phyloP scores from a whole-genome alignment of 768 basidiomycete genomes.

The Leucocoprinus leucothites region DNA sequence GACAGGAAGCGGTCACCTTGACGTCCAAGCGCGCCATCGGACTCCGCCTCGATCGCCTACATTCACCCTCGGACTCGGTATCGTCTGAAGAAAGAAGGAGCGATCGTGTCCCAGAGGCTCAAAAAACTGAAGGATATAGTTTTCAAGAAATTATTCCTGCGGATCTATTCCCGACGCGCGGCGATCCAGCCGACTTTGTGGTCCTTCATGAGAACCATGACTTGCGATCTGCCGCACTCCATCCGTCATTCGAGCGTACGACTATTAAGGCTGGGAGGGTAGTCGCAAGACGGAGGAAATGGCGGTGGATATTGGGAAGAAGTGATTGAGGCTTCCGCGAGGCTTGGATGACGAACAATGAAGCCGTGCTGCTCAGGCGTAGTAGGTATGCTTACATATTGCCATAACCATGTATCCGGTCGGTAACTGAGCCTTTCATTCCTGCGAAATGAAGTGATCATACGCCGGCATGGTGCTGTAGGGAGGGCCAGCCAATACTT shows the following conservation, averaged over 20 bases:
- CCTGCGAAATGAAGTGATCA: neutral
- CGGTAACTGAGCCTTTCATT: neutral
- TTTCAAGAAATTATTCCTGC: conserved; percentile 12
- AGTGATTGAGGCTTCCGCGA: conserved; percentile 1
- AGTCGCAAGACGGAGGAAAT: conserved; percentile 35
- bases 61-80: neutral
- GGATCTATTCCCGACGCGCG: conserved; percentile 34
- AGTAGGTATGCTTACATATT: neutral
- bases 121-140: neutral
- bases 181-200: conserved; percentile 55
- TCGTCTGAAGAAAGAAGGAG: neutral
- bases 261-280: conserved; percentile 45
- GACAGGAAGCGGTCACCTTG: conserved; percentile 45
- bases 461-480: neutral
- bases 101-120: neutral
- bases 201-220: conserved; percentile 47
- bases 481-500: neutral
- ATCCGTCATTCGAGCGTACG: conserved; percentile 47
- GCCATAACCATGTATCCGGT: neutral
- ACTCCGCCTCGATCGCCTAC: neutral
- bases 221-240: conserved; percentile 45
- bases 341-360: neutral
- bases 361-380: neutral
- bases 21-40: conserved; percentile 53
- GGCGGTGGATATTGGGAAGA: conserved; percentile 28